Conservation (phyloP, 2,329 filamentous ascomycete species). For the Claviceps pazoutovae region DNA sequence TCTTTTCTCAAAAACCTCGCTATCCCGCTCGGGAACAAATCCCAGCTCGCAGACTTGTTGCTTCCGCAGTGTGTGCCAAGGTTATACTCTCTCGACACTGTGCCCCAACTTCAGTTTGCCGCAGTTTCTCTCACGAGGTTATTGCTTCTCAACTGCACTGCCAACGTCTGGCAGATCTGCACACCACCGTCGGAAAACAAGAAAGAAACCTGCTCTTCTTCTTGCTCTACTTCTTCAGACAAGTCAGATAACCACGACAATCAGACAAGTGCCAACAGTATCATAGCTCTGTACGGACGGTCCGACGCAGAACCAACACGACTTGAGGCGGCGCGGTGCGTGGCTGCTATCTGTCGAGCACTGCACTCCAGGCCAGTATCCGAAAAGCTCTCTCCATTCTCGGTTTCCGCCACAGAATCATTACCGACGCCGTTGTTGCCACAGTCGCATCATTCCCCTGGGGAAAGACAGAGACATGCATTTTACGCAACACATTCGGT, state of each 20-base stretch:
- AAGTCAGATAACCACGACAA: conserved; percentile 8
- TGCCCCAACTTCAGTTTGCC: conserved; percentile 44
- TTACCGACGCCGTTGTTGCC: not conserved
- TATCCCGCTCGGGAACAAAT: conserved; percentile 42
- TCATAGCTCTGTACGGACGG: conserved; percentile 24
- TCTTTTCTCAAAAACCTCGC: conserved; percentile 53
- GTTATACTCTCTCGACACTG: conserved; percentile 37
- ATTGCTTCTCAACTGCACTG: conserved; percentile 36
- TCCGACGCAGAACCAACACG: conserved; percentile 37
- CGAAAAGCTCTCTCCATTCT: conserved; percentile 17
- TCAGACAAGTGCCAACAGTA: conserved; percentile 20
- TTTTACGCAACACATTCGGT: conserved; percentile 36
- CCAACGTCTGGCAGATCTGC: conserved; percentile 39
- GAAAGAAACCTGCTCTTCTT: not conserved
- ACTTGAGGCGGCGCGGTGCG: conserved; percentile 43
- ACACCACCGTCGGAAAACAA: conserved; percentile 17
- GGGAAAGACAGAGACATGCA: conserved; percentile 10
- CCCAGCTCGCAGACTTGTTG: conserved; percentile 33
- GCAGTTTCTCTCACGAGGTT: conserved; percentile 44
- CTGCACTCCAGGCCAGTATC: conserved; percentile 30
- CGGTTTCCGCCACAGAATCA: not conserved
- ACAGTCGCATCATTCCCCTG: not conserved
- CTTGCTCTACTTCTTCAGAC: conserved; percentile 8
- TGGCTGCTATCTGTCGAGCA: conserved; percentile 38
- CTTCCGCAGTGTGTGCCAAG: conserved; percentile 32